phyloP scores from a whole-genome alignment of 202 grass and related monocot species.

The Setaria viridis region DNA sequence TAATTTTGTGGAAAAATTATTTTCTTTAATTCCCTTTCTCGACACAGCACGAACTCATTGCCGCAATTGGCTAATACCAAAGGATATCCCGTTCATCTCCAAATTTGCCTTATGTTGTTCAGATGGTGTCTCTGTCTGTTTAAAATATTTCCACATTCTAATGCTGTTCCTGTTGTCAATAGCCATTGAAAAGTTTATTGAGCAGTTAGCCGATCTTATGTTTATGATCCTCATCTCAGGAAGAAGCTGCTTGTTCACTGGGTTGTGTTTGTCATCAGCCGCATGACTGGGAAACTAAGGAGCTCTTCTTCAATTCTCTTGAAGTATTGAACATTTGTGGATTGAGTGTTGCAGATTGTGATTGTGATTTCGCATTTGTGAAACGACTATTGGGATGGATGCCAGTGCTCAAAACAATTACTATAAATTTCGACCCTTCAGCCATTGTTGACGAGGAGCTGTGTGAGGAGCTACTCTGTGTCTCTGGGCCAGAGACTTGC shows the following conservation, averaged over 20 bases:
- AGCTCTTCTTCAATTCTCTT: neutral
- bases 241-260: neutral
- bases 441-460: slow-evolving; percentile 5
- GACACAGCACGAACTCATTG: neutral
- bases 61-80: neutral
- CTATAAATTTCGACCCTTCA: neutral
- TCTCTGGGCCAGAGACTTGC: neutral
- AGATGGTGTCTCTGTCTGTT: no score
- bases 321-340: neutral
- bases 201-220: neutral
- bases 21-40: neutral
- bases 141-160: neutral
- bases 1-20: neutral
- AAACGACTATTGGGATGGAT: slow-evolving; percentile 2
- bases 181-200: neutral
- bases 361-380: neutral
- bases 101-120: neutral
- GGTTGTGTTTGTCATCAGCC: neutral
- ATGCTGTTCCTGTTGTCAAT: neutral
- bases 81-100: neutral
- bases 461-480: neutral
- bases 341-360: neutral
- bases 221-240: neutral
- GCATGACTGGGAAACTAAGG: neutral
- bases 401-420: neutral